Evolutionary conservation across 495 filamentous ascomycete genomes (phyloP).

Genomic region (Rhizodiscina lignyota): DNA sequence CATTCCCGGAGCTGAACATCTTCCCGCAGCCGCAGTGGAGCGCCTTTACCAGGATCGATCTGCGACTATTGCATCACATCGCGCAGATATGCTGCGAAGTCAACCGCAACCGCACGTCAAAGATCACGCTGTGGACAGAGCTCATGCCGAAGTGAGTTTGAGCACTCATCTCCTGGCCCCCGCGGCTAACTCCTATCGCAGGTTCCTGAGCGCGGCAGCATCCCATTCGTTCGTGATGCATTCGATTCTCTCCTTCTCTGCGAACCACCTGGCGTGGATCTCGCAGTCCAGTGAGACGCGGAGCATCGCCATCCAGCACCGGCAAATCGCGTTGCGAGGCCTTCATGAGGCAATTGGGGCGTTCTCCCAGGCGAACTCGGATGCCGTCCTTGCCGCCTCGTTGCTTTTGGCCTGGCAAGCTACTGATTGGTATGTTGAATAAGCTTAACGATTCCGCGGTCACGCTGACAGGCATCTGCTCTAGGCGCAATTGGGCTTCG

Average conservation of each 20-base stretch:
- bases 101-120: slow-evolving; percentile 54
- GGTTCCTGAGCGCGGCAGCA: slow-evolving; percentile 70
- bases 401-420: slow-evolving; percentile 92
- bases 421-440: slow-evolving; percentile 69
- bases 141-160: slow-evolving; percentile 72
- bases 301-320: slow-evolving; percentile 74
- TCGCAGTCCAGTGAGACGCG: slow-evolving; percentile 67
- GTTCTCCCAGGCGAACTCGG: slow-evolving; percentile 76
- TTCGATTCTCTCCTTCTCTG: slow-evolving; percentile 75
- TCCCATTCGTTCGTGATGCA: slow-evolving; percentile 83
- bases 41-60: slow-evolving; percentile 52
- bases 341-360: slow-evolving; percentile 69
- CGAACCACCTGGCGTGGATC: slow-evolving; percentile 76
- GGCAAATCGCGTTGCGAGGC: slow-evolving; percentile 68
- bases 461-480: slow-evolving; percentile 22
- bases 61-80: slow-evolving; percentile 83
- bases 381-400: slow-evolving; percentile 84
- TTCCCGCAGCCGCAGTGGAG: slow-evolving; percentile 47
- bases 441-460: slow-evolving; percentile 13
- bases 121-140: slow-evolving; percentile 80
- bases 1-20: slow-evolving; percentile 67
- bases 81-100: slow-evolving; percentile 73
- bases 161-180: background rate
- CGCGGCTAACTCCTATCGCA: slow-evolving; percentile 17
- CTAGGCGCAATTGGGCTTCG: slow-evolving; percentile 78